These are phyloP conservation scores for Lathyrus aphaca DNA, from an alignment of 306 rosid species.

Conservation along the genomic window DNA sequence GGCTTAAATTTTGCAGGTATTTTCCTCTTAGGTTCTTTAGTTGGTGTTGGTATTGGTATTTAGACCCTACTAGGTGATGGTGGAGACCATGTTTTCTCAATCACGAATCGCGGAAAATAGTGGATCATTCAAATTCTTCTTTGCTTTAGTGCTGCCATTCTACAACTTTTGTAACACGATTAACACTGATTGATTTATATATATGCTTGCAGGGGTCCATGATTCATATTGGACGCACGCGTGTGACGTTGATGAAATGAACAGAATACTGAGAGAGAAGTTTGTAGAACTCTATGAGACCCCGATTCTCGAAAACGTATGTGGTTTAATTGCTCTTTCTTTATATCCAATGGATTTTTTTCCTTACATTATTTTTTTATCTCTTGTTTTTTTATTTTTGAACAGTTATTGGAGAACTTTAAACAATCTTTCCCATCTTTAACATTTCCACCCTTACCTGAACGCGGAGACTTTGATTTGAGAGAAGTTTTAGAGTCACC, in stretches of 20 bases:
- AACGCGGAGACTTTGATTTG: constrained; percentile 78
- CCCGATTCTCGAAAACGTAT: constrained; percentile 84
- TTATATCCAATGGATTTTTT: constrained; percentile 24
- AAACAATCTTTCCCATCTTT: constrained; percentile 70
- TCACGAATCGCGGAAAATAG: too few species aligned
- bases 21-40: constrained; percentile 34
- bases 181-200: constrained; percentile 34
- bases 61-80: constrained; percentile 1
- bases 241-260: constrained; percentile 87
- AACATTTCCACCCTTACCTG: constrained; percentile 80
- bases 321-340: constrained; percentile 30
- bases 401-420: constrained; percentile 77
- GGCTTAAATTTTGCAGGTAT: constrained; percentile 90
- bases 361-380: constrained; percentile 27
- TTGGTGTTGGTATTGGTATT: constrained; percentile 9
- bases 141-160: too few species aligned
- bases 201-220: constrained; percentile 78
- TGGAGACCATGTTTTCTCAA: neutral
- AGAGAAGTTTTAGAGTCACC: constrained; percentile 77
- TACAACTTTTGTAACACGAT: too few species aligned
- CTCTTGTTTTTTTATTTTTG: constrained; percentile 35
- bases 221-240: constrained; percentile 99
- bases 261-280: constrained; percentile 73
- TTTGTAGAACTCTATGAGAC: constrained; percentile 85
- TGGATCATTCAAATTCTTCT: too few species aligned